Evolutionary conservation across 805 yeast genomes (phyloP).

Genomic region (Myxozyma sirexii): DNA sequence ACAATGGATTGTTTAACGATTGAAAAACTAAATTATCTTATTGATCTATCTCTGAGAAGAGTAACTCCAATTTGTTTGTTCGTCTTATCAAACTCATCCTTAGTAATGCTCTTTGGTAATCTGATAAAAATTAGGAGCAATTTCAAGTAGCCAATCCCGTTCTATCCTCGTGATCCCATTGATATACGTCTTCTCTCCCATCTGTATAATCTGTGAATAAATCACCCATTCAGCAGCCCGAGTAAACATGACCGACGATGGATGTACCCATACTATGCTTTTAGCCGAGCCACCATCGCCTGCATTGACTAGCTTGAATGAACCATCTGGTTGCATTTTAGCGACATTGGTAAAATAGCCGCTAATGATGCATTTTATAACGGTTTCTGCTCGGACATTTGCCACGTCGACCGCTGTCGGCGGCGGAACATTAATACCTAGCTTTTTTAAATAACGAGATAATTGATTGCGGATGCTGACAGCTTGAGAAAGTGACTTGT

Average conservation of each 20-base stretch:
- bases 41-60: no score
- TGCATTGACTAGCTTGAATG: constrained; percentile 21
- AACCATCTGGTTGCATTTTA: constrained; percentile 31
- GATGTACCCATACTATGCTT: constrained; percentile 30
- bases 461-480: constrained; percentile 65
- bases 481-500: constrained; percentile 64
- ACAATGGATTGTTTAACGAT: no score
- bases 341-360: constrained; percentile 35
- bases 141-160: constrained; percentile 32
- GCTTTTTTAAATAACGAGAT: constrained; percentile 34
- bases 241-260: constrained; percentile 31
- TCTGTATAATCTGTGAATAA: constrained; percentile 21
- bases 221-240: constrained; percentile 30
- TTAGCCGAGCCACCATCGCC: background rate
- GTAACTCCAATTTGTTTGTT: no score
- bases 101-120: constrained; percentile 6
- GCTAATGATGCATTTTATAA: constrained; percentile 27
- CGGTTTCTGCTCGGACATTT: constrained; percentile 8
- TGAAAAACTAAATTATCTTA: no score
- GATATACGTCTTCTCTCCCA: constrained; percentile 31
- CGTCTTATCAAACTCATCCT: no score
- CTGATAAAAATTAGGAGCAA: constrained; percentile 29
- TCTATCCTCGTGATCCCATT: constrained; percentile 32
- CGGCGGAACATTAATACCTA: constrained; percentile 3
- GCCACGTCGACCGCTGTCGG: background rate